These are phyloP conservation scores for Brassica rapa DNA, from an alignment of 345 rosid genomes.

Conservation along the genomic window DNA sequence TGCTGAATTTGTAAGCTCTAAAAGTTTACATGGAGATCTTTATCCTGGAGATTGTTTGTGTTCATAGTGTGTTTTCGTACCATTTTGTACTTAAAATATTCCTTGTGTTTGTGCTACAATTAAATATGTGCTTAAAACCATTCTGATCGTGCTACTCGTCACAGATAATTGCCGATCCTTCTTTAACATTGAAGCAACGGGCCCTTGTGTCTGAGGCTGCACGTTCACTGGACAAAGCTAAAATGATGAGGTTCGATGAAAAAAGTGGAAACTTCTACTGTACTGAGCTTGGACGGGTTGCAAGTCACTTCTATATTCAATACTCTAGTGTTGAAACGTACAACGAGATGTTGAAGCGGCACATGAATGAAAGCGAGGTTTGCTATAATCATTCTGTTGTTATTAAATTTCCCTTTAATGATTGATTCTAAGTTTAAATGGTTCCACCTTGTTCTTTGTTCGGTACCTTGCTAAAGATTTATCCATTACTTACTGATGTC, in stretches of 20 bases:
- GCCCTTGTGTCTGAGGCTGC: constrained; percentile 95
- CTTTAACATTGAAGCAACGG: constrained; percentile 79
- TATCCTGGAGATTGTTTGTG: background rate
- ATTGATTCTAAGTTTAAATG: background rate
- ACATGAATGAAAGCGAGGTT: constrained; percentile 98
- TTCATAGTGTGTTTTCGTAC: constrained; percentile 1
- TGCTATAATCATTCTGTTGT: constrained; percentile 29
- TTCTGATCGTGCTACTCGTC: constrained; percentile 32
- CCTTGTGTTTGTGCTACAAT: constrained; percentile 6
- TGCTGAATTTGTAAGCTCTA: constrained; percentile 22
- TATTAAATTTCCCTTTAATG: constrained; percentile 15
- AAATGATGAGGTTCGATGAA: constrained; percentile 99
- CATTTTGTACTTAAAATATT: background rate
- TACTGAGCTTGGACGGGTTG: constrained; percentile 98
- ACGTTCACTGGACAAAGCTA: constrained; percentile 93
- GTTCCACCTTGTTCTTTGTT: constrained; percentile 16
- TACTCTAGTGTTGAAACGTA: constrained; percentile 98
- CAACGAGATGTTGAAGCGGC: constrained; percentile 87
- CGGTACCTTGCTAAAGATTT: background rate
- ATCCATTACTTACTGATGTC: constrained; percentile 16
- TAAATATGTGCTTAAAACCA: constrained; percentile 15
- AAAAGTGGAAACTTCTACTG: constrained; percentile 98
- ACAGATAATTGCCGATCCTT: constrained; percentile 92
- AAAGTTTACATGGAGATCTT: constrained; percentile 23
- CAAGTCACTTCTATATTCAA: constrained; percentile 97